Percentiles rank a stretch among this genome's conserved stretches.
Conservation (phyloP, 2,329 filamentous ascomycete genomes). For the Fusarium robinianum region DNA sequence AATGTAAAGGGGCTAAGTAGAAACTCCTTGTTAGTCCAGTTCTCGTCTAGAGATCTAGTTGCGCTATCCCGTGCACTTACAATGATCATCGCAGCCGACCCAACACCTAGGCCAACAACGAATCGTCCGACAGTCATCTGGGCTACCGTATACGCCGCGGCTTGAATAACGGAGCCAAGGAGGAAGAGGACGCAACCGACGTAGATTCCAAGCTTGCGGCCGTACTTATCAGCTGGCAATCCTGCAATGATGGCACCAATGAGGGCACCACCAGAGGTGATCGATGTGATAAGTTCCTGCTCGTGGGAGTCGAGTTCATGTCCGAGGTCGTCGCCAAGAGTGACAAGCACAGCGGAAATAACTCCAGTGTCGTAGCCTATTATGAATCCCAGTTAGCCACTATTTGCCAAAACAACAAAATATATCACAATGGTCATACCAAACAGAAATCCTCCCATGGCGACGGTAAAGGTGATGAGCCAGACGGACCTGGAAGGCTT, state of each 20-base stretch:
- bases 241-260: slow-evolving; percentile 31
- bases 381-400: no score
- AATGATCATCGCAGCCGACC: slow-evolving; percentile 49
- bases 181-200: slow-evolving; percentile 29
- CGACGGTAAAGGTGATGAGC: slow-evolving; percentile 36
- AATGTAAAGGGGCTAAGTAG: slow-evolving; percentile 46
- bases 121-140: slow-evolving; percentile 31
- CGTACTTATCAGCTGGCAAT: slow-evolving; percentile 30
- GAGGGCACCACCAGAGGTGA: slow-evolving; percentile 29
- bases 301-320: slow-evolving; percentile 11
- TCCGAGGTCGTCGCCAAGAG: slow-evolving; percentile 38
- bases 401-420: no score
- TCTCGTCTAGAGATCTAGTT: no score
- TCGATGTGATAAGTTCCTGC: slow-evolving; percentile 28
- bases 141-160: slow-evolving; percentile 19
- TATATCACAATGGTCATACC: no score
- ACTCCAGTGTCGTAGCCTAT: slow-evolving; percentile 54
- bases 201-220: slow-evolving; percentile 24
- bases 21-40: no score
- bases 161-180: slow-evolving; percentile 27
- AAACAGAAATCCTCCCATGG: slow-evolving; percentile 37
- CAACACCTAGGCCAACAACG: slow-evolving; percentile 46
- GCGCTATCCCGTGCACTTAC: no score
- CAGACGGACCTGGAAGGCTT: slow-evolving; percentile 32
- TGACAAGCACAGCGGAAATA: slow-evolving; percentile 53